Base-by-base conservation (phyloP, 495 filamentous ascomycete species). In the Halenospora varia region DNA sequence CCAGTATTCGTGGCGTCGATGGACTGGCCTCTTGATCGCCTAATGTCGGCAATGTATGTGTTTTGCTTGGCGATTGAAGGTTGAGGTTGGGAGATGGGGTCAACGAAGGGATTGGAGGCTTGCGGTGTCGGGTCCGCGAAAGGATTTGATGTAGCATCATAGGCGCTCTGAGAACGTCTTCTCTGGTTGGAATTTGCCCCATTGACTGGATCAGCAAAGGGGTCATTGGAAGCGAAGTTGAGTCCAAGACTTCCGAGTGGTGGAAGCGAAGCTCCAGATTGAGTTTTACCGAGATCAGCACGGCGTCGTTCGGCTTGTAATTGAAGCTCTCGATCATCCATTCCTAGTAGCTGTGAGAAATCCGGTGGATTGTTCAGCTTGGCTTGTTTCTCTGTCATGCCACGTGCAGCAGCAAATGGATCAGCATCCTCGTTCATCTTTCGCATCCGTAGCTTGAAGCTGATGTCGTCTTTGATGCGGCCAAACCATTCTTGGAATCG, bases 21-120 rank as follows among this genome's bases (percentile, higher is more conserved):
- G n/a, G 73, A 74, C 25, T 71, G 70, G 2, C 73, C 73, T 8
- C 77, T 72, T 3, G 76, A 78, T 22, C 72, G 75, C 0, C 72
- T 70, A 3, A 76, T 66, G 53, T 72, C 70, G 39, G 72, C 63
- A 11, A 76, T 69, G 53, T 78, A 77, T 9, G 68, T 75, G 46
- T 67, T 55, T 10, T 69, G 66, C 19, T 70, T 72, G 48, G 52
- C 40, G 10, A 65, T 51, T 10, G 58, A 41, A 17, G 53, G 51
- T 53, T 52, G 25, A 45, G 62, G 65, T 48, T 48, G 51, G 9
- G 57, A 26, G 49, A 71, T 70, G 29, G 71, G 64, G 39, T 80
- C 77, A 10, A 67, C 68, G 48, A 82, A 76, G 29, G 74, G 75
- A 52, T 78, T 72, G 45, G 69, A 67, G 18, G 66, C 52, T 39